phyloP scores from a whole-genome alignment of 306 rosid species.

The Bauhinia variegata region DNA sequence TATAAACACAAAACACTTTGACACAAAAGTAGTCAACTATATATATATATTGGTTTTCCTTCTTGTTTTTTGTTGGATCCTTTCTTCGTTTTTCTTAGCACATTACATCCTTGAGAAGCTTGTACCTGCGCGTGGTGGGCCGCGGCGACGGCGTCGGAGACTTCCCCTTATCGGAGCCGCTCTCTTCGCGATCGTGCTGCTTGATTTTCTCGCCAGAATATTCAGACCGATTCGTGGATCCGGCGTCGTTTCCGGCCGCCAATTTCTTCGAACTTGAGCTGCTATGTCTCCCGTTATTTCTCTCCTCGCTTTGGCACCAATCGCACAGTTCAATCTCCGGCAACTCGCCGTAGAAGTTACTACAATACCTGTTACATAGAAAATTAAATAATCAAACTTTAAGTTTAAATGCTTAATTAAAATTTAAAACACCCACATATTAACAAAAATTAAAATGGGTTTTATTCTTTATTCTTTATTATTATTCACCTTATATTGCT shows the following conservation, averaged over 20 bases:
- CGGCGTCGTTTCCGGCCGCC: constrained; percentile 27
- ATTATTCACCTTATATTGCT: too few species aligned
- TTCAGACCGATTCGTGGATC: constrained; percentile 50
- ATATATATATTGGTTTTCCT: neutral
- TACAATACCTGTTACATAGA: constrained; percentile 61
- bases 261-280: constrained; percentile 54
- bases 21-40: constrained; percentile 29
- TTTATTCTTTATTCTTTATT: too few species aligned
- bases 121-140: constrained; percentile 85
- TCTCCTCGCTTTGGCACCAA: constrained; percentile 84
- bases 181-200: constrained; percentile 61
- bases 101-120: constrained; percentile 99
- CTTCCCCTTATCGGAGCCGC: constrained; percentile 51
- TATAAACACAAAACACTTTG: constrained; percentile 40
- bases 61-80: constrained; percentile 3
- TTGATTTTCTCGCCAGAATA: constrained; percentile 65
- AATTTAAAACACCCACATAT: constrained; percentile 20
- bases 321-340: constrained; percentile 69
- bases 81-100: constrained; percentile 44
- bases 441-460: neutral
- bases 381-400: constrained; percentile 11
- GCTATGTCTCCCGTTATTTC: constrained; percentile 46
- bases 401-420: too few species aligned
- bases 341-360: constrained; percentile 68
- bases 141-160: constrained; percentile 73